These are phyloP conservation scores for Colletotrichum gigasporum DNA, from an alignment of 2,329 filamentous ascomycete genomes.

Conservation along the genomic window DNA sequence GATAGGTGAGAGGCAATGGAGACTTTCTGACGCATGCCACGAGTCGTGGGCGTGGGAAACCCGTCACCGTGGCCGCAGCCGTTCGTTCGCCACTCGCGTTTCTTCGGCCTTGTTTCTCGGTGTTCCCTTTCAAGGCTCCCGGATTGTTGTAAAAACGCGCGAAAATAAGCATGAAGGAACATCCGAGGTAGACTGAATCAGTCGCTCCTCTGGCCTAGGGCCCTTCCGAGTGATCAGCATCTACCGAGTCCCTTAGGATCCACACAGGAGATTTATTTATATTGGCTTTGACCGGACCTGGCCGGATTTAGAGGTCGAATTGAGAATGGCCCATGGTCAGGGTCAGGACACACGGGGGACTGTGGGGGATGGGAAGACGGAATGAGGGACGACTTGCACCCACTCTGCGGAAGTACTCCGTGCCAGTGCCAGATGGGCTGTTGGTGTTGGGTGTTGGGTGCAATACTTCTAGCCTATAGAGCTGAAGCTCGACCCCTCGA, in stretches of 20 bases:
- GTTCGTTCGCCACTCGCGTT: neutral
- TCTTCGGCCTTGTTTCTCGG: neutral
- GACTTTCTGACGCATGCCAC: neutral
- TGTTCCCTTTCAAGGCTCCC: neutral
- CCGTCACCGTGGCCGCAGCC: neutral
- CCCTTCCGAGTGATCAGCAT: slow-evolving; percentile 27
- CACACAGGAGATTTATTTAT: slow-evolving; percentile 27
- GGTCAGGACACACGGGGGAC: slow-evolving; percentile 19
- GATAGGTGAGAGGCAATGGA: no score
- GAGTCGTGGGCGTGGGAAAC: neutral
- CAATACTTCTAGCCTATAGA: no score
- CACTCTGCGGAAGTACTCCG: neutral
- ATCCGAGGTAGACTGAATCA: slow-evolving; percentile 22
- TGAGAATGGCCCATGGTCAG: neutral
- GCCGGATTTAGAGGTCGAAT: slow-evolving; percentile 1
- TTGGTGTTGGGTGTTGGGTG: neutral
- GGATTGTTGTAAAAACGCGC: neutral
- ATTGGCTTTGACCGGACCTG: slow-evolving; percentile 19
- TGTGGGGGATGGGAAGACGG: slow-evolving; percentile 11
- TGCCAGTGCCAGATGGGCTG: neutral
- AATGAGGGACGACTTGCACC: neutral
- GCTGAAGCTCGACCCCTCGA: neutral
- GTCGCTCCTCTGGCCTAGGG: slow-evolving; percentile 10
- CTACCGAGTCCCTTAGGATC: slow-evolving; percentile 19
- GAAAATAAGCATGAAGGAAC: slow-evolving; percentile 8